Percentiles rank a stretch among this genome's conserved stretches.
Conservation (phyloP, 176 grass and related monocot genomes). For the Carex pumila region DNA sequence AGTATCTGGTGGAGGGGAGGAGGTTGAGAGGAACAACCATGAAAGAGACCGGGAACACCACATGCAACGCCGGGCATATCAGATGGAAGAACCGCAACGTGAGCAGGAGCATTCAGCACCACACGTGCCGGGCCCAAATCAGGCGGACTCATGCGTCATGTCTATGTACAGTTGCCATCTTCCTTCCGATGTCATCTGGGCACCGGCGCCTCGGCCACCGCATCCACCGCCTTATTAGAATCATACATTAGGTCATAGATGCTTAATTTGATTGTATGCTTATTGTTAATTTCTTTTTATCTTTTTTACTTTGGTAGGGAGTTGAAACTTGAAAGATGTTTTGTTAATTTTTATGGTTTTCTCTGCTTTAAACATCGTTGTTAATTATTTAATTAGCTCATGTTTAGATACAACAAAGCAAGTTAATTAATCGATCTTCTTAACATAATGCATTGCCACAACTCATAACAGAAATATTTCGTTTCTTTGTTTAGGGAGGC, state of each 20-base stretch:
- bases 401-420: background rate
- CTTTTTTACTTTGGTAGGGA: background rate
- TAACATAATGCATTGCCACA: background rate
- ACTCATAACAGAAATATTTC: background rate
- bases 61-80: constrained; percentile 16
- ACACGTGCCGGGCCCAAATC: constrained; percentile 3
- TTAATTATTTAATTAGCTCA: constrained; percentile 9
- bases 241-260: background rate
- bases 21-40: constrained; percentile 35
- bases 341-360: background rate
- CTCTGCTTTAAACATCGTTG: background rate
- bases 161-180: constrained; percentile 55
- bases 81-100: constrained; percentile 19
- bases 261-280: background rate
- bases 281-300: background rate
- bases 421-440: background rate
- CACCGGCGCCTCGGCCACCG: constrained; percentile 28
- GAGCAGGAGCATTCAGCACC: background rate
- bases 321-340: background rate
- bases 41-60: constrained; percentile 18
- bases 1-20: constrained; percentile 36
- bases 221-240: constrained; percentile 57
- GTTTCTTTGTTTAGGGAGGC: background rate
- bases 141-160: constrained; percentile 34
- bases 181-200: constrained; percentile 71